These are phyloP conservation scores for Scheffersomyces illinoinensis DNA, from an alignment of 1,139 yeast genomes.

Conservation along the genomic window DNA sequence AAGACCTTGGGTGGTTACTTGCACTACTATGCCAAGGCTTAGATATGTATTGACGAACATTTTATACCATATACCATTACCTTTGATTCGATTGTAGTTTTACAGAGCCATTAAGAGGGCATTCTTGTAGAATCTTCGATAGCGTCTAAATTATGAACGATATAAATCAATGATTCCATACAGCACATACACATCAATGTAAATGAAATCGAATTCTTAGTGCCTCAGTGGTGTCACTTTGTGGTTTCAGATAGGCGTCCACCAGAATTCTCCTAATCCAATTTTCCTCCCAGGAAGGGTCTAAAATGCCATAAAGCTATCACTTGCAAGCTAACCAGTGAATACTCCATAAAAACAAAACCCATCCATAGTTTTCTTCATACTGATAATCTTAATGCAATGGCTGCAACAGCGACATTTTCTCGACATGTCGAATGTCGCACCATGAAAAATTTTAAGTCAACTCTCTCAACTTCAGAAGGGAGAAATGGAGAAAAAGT, in stretches of 20 bases:
- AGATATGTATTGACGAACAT: slow-evolving; percentile 2
- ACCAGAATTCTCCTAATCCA: neutral
- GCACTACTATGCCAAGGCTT: slow-evolving; percentile 69
- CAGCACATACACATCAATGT: too few species aligned
- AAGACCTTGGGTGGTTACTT: slow-evolving; percentile 93
- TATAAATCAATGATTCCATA: too few species aligned
- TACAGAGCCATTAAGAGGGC: too few species aligned
- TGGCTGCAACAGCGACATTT: neutral
- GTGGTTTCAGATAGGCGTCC: too few species aligned
- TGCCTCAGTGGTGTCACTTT: too few species aligned
- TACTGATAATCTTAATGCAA: neutral
- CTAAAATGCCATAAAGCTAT: neutral
- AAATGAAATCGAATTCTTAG: too few species aligned
- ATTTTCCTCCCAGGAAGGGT: neutral
- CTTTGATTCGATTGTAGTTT: neutral
- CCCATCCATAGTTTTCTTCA: neutral
- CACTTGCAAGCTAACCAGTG: too few species aligned
- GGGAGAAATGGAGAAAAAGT: neutral
- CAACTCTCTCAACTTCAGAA: neutral
- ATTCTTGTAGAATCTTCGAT: too few species aligned
- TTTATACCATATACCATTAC: neutral
- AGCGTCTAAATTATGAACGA: neutral
- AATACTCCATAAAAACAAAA: neutral
- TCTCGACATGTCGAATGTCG: neutral
- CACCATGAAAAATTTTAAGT: neutral